phyloP scores from a whole-genome alignment of 192 early-diverging fungal species.

The Cladochytrium replicatum region DNA sequence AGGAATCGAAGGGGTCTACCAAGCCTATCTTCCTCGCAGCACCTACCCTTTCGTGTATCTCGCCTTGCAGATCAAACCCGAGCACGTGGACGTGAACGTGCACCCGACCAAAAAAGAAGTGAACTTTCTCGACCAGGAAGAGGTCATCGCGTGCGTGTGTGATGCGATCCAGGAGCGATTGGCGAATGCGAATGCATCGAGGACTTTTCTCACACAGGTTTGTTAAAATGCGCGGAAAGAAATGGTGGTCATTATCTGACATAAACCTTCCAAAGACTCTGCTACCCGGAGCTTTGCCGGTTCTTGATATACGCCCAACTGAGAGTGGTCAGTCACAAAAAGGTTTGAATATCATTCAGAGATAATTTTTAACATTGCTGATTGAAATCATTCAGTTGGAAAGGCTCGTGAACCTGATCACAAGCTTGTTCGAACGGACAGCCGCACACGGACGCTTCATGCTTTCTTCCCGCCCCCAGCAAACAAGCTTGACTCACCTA shows the following conservation, averaged over 20 bases:
- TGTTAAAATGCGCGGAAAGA: too few species aligned
- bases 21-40: conserved; percentile 71
- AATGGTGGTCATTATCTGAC: conserved; percentile 7
- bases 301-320: not conserved
- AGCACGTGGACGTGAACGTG: conserved; percentile 94
- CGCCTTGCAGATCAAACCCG: conserved; percentile 72
- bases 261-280: not conserved
- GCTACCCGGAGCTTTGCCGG: not conserved
- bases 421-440: conserved; percentile 81
- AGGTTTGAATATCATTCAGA: not conserved
- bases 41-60: conserved; percentile 88
- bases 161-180: conserved; percentile 61
- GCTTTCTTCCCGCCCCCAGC: conserved; percentile 31
- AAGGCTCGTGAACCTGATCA: conserved; percentile 36
- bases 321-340: not conserved
- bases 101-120: conserved; percentile 95
- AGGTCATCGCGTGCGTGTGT: conserved; percentile 57
- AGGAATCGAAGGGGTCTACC: conserved; percentile 73
- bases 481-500: too few species aligned
- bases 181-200: conserved; percentile 56
- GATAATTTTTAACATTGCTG: not conserved
- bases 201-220: conserved; percentile 66
- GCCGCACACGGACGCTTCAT: conserved; percentile 67
- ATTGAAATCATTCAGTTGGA: not conserved
- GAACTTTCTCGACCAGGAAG: conserved; percentile 85